Evolutionary conservation across 1,139 yeast genomes (phyloP), one percentile per base, ranked within the genome.

Genomic region (Kurtzmaniella quercitrusa): DNA sequence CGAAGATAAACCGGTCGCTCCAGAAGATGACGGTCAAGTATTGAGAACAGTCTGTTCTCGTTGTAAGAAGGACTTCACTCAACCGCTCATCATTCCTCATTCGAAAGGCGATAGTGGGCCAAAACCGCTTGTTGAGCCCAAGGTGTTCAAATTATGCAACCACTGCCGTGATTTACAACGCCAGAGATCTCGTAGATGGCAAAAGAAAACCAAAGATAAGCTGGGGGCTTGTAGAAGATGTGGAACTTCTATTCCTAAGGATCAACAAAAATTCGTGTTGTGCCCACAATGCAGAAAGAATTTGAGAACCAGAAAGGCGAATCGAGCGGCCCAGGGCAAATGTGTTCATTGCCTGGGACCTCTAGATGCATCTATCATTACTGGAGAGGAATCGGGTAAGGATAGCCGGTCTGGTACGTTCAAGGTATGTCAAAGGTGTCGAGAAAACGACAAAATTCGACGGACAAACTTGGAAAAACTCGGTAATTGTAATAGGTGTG

Each of bases 301-400:
- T 42, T 63, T 81, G 38, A 66, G 86, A 46, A 66, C 73, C 4
- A 63, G 81, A 41, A 82, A 82, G 53, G 79, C 81, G 0, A 71
- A 68, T 47, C 63, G 88, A 36, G 83, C 80, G 7, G 79, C 81
- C 11, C 76, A 73, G 51, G 87, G 88, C 0, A 74, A 74, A 52
- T 82, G 88, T 62, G 84, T 81, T 8, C 87, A 82, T 55, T 82
- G 88, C 51, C 69, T 81, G 2, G 85, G 85, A 1, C 81, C 83
- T 2, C 67, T 80, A 41, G 80, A 78, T 47, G 61, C 70, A 9
- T 64, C 70, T 37, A 70, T 71, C 29, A 62, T 68, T 36, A 57
- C 62, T 11, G 58, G 56, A 25, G 60, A 58, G 33, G 62, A 54
- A 34, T 34, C 21, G 19, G 12, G 39, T 14, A 34, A 16, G 41